phyloP scores from a whole-genome alignment of 1,284 basidiomycete species.

The Chalciporus sp. region DNA sequence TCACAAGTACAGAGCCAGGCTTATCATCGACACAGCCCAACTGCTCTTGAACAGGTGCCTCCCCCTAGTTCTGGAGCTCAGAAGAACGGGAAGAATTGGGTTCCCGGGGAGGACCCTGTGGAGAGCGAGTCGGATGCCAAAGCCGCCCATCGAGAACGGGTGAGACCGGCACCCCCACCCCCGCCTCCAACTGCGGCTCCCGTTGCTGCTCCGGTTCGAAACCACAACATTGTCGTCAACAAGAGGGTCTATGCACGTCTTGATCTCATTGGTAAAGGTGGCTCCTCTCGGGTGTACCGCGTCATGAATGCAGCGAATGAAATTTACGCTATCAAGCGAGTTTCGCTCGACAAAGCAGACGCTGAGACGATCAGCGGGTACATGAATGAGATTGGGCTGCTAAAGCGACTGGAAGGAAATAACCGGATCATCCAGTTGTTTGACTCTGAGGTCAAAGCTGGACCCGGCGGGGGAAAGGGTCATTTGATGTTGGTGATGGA shows the following conservation, averaged over 20 bases:
- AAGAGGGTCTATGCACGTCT: conserved; percentile 80
- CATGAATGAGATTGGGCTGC: conserved; percentile 89
- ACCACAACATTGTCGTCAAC: conserved; percentile 53
- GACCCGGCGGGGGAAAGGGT: conserved; percentile 65
- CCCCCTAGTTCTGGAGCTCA: conserved; percentile 21
- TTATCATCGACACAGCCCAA: conserved; percentile 61
- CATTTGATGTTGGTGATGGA: conserved; percentile 88
- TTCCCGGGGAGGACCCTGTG: conserved; percentile 41
- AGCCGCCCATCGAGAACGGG: conserved; percentile 24
- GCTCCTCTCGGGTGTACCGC: conserved; percentile 91
- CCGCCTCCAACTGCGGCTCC: conserved; percentile 22
- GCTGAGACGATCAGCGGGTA: conserved; percentile 87
- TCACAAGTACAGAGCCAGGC: conserved; percentile 28
- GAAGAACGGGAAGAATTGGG: conserved; percentile 50
- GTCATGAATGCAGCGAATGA: conserved; percentile 78
- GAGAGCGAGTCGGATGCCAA: conserved; percentile 34
- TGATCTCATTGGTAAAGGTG: conserved; percentile 89
- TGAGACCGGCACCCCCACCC: conserved; percentile 26
- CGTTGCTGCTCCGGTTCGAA: conserved; percentile 31
- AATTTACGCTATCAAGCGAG: conserved; percentile 87
- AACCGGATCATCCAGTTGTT: conserved; percentile 86
- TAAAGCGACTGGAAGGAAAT: conserved; percentile 87
- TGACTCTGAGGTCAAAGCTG: conserved; percentile 78
- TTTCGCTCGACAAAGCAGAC: conserved; percentile 84
- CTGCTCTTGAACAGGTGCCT: conserved; percentile 53